These are phyloP conservation scores for Quercus phellos DNA, from an alignment of 331 rosid species.

Conservation along the genomic window DNA sequence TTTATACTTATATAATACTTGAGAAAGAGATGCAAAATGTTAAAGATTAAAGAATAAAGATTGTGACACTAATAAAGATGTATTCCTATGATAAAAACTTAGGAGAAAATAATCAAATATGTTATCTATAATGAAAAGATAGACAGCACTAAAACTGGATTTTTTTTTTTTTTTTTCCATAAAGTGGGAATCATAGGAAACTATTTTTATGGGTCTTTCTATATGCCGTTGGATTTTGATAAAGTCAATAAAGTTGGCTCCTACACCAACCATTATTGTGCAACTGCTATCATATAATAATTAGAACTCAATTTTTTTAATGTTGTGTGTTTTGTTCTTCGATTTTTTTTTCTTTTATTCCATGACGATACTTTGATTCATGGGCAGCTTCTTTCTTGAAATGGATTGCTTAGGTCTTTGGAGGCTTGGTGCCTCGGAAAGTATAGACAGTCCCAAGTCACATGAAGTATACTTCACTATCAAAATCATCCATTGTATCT, in stretches of 20 bases:
- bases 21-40: conserved; percentile 15
- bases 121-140: conserved; percentile 22
- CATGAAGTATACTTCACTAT: conserved; percentile 12
- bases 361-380: conserved; percentile 24
- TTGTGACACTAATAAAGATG: conserved; percentile 44
- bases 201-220: conserved; percentile 30
- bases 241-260: no score
- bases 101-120: conserved; percentile 3
- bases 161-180: neutral
- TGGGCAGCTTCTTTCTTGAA: conserved; percentile 12
- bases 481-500: conserved; percentile 27
- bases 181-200: conserved; percentile 7
- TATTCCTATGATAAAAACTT: conserved; percentile 14
- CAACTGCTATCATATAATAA: neutral
- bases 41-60: conserved; percentile 13
- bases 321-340: conserved; percentile 22
- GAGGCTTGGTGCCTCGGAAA: conserved; percentile 34
- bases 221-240: conserved; percentile 18
- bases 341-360: no score
- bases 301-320: neutral
- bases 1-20: no score
- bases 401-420: conserved; percentile 17
- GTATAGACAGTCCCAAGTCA: conserved; percentile 44
- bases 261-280: no score
- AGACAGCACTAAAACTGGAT: conserved; percentile 32